Percentiles rank a stretch among this genome's conserved stretches.
Evolutionary conservation across 2,329 filamentous ascomycete genomes (phyloP).

Genomic region (Diplodia intermedia): DNA sequence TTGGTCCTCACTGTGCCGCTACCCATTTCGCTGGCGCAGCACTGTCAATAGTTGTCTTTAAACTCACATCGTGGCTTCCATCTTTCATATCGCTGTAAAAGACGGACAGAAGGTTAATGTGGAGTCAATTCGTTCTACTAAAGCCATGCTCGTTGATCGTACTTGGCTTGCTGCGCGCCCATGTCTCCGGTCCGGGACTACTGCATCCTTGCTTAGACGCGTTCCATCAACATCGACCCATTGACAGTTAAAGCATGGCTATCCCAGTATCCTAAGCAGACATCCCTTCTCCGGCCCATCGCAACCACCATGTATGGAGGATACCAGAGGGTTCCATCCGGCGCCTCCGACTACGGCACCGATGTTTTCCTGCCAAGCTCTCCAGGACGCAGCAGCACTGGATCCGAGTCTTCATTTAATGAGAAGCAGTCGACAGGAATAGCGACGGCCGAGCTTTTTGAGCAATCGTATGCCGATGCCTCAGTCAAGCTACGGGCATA

Average conservation of each 20-base stretch:
- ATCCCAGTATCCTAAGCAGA: neutral
- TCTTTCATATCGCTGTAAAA: neutral
- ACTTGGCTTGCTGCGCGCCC: constrained; percentile 15
- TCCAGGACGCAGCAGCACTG: constrained; percentile 5
- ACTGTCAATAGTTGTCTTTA: neutral
- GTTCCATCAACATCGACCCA: constrained; percentile 14
- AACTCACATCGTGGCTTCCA: neutral
- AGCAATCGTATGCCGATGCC: constrained; percentile 1
- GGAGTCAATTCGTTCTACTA: too few relatives aligned
- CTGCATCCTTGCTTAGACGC: constrained; percentile 26
- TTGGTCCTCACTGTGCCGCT: neutral
- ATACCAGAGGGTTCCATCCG: constrained; percentile 25
- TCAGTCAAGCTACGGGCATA: constrained; percentile 14
- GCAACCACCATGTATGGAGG: constrained; percentile 18
- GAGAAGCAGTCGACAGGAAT: constrained; percentile 10
- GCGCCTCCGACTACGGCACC: neutral
- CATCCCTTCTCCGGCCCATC: neutral
- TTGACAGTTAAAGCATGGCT: constrained; percentile 14
- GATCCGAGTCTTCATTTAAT: constrained; percentile 10
- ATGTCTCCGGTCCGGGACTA: neutral
- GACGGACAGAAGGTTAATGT: too few relatives aligned
- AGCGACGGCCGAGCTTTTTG: neutral
- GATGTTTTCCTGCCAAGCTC: constrained; percentile 16
- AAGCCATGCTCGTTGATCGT: too few relatives aligned
- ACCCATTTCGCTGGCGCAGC: neutral